Conservation (phyloP, 2,329 filamentous ascomycete genomes). For the Myriosclerotinia duriaeana region DNA sequence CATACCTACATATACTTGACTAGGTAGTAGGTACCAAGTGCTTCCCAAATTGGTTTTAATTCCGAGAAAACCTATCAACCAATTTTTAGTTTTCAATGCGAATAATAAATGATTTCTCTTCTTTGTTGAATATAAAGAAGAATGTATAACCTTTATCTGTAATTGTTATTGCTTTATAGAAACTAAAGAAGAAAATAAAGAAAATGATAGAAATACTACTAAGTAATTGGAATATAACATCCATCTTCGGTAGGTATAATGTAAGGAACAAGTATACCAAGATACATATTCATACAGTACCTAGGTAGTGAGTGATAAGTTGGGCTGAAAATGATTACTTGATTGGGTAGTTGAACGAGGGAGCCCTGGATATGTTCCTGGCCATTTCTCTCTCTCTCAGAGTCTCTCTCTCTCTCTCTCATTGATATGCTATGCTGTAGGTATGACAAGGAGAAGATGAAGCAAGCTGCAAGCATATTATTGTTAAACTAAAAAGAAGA, state of each 20-base stretch:
- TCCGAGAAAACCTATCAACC: not conserved
- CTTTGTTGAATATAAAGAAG: too few species aligned
- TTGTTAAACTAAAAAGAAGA: not conserved
- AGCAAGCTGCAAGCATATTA: not conserved
- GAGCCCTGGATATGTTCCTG: not conserved
- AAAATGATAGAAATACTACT: slow-evolving; percentile 1
- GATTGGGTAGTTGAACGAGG: not conserved
- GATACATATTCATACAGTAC: not conserved
- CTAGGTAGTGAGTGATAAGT: not conserved
- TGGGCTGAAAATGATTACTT: slow-evolving; percentile 2
- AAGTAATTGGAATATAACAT: too few species aligned
- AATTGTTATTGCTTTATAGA: too few species aligned
- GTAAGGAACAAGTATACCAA: not conserved
- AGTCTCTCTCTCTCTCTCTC: not conserved
- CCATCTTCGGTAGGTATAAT: too few species aligned
- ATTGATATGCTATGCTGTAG: not conserved
- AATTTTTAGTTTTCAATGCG: too few species aligned
- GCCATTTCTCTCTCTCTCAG: not conserved
- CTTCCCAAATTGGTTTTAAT: too few species aligned
- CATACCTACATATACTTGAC: not conserved
- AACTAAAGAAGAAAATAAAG: not conserved
- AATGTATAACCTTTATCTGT: too few species aligned
- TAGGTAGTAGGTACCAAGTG: not conserved
- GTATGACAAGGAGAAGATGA: not conserved
- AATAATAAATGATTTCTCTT: too few species aligned